phyloP scores from a whole-genome alignment of 441 rosid species.

The Bruguiera hainesii region DNA sequence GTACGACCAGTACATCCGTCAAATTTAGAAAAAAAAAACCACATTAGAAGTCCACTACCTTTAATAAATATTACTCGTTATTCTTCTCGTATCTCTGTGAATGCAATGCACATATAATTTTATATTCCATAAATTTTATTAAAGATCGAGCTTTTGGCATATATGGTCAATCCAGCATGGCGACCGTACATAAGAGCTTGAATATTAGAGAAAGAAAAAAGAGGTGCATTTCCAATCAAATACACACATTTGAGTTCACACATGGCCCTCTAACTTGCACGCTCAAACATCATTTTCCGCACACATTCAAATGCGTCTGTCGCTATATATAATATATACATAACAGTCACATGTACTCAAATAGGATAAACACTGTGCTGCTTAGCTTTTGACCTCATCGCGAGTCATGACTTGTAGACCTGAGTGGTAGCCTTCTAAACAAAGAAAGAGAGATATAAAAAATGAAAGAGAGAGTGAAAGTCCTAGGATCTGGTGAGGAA shows the following conservation, averaged over 20 bases:
- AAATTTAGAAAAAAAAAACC: conserved; percentile 27
- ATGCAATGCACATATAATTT: too few relatives aligned
- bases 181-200: too few relatives aligned
- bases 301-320: neutral
- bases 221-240: too few relatives aligned
- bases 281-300: conserved; percentile 17
- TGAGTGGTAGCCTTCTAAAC: neutral
- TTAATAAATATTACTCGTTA: too few relatives aligned
- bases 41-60: conserved; percentile 4
- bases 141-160: too few relatives aligned
- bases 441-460: neutral
- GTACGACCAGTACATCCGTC: conserved; percentile 25
- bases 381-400: conserved; percentile 33
- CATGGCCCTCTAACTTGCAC: neutral
- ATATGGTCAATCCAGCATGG: too few relatives aligned
- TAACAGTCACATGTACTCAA: neutral
- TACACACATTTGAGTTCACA: neutral
- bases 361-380: conserved; percentile 1
- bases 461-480: conserved; percentile 1
- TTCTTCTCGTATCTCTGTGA: too few relatives aligned
- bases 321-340: neutral
- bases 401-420: neutral
- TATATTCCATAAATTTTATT: too few relatives aligned
- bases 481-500: conserved; percentile 53
- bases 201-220: too few relatives aligned